A percentile compares a stretch with the other conserved stretches of the same genome.
phyloP scores from a whole-genome alignment of 1,284 basidiomycete genomes.

The Lignosus rhinocerotis region DNA sequence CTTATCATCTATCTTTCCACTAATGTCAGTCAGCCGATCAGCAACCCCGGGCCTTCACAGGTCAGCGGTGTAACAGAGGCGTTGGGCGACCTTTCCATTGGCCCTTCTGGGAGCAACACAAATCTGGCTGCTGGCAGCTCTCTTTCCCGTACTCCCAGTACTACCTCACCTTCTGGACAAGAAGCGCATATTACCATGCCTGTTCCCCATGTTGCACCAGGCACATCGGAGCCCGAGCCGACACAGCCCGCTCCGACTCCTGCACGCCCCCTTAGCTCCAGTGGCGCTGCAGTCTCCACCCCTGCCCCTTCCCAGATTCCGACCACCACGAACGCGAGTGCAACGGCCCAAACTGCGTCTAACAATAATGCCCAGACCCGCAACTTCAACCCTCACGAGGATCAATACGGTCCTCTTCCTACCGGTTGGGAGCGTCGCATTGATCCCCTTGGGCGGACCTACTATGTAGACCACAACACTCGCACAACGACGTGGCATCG shows the following conservation, averaged over 20 bases:
- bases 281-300: conserved; percentile 21
- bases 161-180: conserved; percentile 29
- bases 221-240: conserved; percentile 31
- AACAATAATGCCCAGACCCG: conserved; percentile 41
- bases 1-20: conserved; percentile 80
- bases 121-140: conserved; percentile 33
- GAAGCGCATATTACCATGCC: conserved; percentile 36
- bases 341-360: conserved; percentile 37
- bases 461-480: conserved; percentile 92
- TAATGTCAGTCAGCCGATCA: conserved; percentile 55
- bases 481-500: conserved; percentile 95
- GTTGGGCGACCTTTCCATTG: conserved; percentile 32
- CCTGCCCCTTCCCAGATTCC: conserved; percentile 25
- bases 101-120: conserved; percentile 35
- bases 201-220: conserved; percentile 38
- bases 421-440: conserved; percentile 92
- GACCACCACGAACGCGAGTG: conserved; percentile 38
- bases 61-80: conserved; percentile 35
- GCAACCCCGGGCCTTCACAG: conserved; percentile 46
- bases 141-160: conserved; percentile 37
- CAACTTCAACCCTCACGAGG: conserved; percentile 66
- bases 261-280: conserved; percentile 33
- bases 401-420: conserved; percentile 80
- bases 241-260: conserved; percentile 20
- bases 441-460: conserved; percentile 85